Conservation (phyloP, 305 asterid genomes). For the Solanum chacoense region DNA sequence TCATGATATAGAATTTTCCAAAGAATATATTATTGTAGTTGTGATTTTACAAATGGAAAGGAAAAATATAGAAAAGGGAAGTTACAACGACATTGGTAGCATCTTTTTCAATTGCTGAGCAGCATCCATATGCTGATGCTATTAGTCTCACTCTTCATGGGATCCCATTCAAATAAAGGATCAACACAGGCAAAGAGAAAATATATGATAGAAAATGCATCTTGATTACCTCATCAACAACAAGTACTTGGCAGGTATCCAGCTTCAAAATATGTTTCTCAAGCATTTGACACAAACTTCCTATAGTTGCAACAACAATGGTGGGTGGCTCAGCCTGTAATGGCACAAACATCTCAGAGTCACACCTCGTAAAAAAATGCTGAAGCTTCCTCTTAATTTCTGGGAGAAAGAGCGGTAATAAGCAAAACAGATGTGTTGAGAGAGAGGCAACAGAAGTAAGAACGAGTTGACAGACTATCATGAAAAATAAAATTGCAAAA, state of each 20-base stretch:
- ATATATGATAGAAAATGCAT: background rate
- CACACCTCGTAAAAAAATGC: background rate
- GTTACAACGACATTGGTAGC: background rate
- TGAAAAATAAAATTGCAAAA: background rate
- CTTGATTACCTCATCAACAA: slow-evolving; percentile 77
- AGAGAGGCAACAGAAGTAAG: background rate
- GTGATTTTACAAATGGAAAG: background rate
- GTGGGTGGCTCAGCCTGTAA: slow-evolving; percentile 82
- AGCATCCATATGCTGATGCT: background rate
- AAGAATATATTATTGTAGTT: background rate
- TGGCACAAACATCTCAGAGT: slow-evolving; percentile 9
- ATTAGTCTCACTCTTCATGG: background rate
- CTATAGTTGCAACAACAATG: slow-evolving; percentile 77
- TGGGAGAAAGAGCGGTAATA: background rate
- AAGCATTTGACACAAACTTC: slow-evolving; percentile 78
- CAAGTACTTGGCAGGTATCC: slow-evolving; percentile 68
- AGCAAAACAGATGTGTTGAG: background rate
- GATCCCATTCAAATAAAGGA: background rate
- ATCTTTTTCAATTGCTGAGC: background rate
- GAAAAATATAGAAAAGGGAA: background rate
- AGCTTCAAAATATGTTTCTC: slow-evolving; percentile 62
- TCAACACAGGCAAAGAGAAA: background rate
- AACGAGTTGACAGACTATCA: background rate
- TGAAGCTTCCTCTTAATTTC: background rate
- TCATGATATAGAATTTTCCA: background rate